Evolutionary conservation across 495 filamentous ascomycete species (phyloP), one percentile per base, ranked within the genome.

Genomic region (Xylaria castorea): DNA sequence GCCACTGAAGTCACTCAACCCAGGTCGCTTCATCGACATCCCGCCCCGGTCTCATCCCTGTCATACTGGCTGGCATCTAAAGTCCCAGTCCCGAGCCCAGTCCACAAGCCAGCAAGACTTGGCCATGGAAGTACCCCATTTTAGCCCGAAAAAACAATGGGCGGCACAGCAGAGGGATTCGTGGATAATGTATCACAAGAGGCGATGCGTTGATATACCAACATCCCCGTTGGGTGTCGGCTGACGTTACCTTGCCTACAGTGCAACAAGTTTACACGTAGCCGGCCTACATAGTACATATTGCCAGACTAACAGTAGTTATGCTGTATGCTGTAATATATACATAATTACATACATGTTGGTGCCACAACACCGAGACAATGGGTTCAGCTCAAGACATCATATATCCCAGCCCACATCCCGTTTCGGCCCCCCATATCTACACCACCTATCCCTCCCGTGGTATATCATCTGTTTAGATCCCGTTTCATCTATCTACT

Each of bases 131-230:
- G 20, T 42, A 55, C 65, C 36, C 66, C 66, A 38, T 68, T 27
- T 68, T 68, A 42, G 66, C 66, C 66, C 66, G 50, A 12, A 53
- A n/a, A 67, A 68, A 53, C 46, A 48, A 46, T 50, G 63, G 40
- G 64, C 44, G 66, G 48, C 48, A 68, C 66, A 68, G 66, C 66
- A 67, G 66, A 68, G 22, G 66, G 66, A 68, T 55, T 68, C 66
- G 50, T 57, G 66, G 66, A 57, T 55, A 68, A 68, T 68, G 46
- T 67, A 67, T 38, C 63, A 46, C 27, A n/a, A 22, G 44, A 4
- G 5, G 22, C 44, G 22, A 66, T 66, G 42, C 25, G 27, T 51
- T 38, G 58, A 66, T 32, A 38, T 53, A 53, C 11, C 48, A 67
- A 25, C 63, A 66, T 66, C 63, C 63, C 25, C 40, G 42, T 20